Base-by-base conservation (phyloP, 106 monocot species). In the Acanthochlamys bracteata region DNA sequence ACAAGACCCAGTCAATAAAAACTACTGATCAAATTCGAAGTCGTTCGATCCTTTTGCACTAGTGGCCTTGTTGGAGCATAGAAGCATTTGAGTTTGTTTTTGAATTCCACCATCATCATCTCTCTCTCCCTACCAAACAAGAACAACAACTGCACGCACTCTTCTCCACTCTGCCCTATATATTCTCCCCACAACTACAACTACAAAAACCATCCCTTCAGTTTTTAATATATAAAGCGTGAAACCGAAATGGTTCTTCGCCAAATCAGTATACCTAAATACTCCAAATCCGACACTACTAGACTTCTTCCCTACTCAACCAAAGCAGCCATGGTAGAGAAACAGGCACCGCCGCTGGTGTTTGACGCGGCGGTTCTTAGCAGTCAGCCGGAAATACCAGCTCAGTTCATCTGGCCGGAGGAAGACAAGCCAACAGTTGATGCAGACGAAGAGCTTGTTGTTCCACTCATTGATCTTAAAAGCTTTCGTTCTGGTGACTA, bases 401-500 rank as follows among this genome's bases (percentile, higher is more conserved):
- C 24, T 22, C 83, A 88, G 54, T 88, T 88, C 77, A 43, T 84
- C 17, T 88, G 88, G 88, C 88, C 88, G 20, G 73, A 71, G 40
- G 77, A 84, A 11, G 88, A 88, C 23, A 70, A 68, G 60, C 88
- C 88, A 7, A 67, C 41, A 0, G 55, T 83, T 1, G 88, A 81
- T 42, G 77, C 77, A 0, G 7, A 45, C 41, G 80, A 78, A 45
- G 82, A 85, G 54, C 85, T 88, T 45, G 2, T 19, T 53, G 75
- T 95, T 57, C 90, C 95, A 16, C 57, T 88, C 33, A 70, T 96
- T 71, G 91, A 96, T 78, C 72, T 91, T 16, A 21, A 25, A 25
- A 42, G 24, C 4, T 74, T 80, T 45, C 25, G 65, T 39, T 51
- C 51, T 13, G 76, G 65, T 11, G 76, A 74, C 47, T 55, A 49